phyloP scores from a whole-genome alignment of 805 yeast genomes.

The Alloascoidea hylecoeti region DNA sequence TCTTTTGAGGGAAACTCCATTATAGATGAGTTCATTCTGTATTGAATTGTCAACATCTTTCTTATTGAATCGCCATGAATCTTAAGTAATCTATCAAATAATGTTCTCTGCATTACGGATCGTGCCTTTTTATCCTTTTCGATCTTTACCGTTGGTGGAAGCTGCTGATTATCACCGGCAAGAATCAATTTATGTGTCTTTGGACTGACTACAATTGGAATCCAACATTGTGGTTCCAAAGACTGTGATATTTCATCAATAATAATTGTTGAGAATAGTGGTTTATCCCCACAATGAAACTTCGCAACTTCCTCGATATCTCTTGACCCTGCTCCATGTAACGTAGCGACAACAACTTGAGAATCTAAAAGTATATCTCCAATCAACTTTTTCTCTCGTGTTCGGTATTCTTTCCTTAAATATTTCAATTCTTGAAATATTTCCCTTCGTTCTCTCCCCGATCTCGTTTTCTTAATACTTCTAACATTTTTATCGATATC shows the following conservation, averaged over 20 bases:
- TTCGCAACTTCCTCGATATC: slow-evolving; percentile 44
- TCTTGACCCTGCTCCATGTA: slow-evolving; percentile 77
- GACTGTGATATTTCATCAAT: slow-evolving; percentile 95
- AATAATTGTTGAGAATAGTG: slow-evolving; percentile 62
- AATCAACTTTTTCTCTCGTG: slow-evolving; percentile 50
- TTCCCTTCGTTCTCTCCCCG: slow-evolving; percentile 47
- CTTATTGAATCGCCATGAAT: slow-evolving; percentile 27
- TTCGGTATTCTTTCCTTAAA: slow-evolving; percentile 54
- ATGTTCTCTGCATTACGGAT: slow-evolving; percentile 39
- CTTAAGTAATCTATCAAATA: slow-evolving; percentile 67
- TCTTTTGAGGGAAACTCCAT: slow-evolving; percentile 65
- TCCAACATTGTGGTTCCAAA: slow-evolving; percentile 93
- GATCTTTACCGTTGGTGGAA: slow-evolving; percentile 81
- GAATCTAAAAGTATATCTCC: slow-evolving; percentile 43
- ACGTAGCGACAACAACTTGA: slow-evolving; percentile 64
- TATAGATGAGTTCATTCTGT: slow-evolving; percentile 71
- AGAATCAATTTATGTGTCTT: slow-evolving; percentile 46
- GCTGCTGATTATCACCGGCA: slow-evolving; percentile 89
- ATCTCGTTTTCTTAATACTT: slow-evolving; percentile 43
- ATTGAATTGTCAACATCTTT: slow-evolving; percentile 60
- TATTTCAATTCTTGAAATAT: slow-evolving; percentile 58
- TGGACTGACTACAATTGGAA: slow-evolving; percentile 61
- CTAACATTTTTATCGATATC: slow-evolving; percentile 54
- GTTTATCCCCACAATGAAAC: slow-evolving; percentile 14
- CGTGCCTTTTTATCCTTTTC: slow-evolving; percentile 25